Evolutionary conservation across 768 basidiomycete genomes (phyloP).

Genomic region (Collybia mongolica): DNA sequence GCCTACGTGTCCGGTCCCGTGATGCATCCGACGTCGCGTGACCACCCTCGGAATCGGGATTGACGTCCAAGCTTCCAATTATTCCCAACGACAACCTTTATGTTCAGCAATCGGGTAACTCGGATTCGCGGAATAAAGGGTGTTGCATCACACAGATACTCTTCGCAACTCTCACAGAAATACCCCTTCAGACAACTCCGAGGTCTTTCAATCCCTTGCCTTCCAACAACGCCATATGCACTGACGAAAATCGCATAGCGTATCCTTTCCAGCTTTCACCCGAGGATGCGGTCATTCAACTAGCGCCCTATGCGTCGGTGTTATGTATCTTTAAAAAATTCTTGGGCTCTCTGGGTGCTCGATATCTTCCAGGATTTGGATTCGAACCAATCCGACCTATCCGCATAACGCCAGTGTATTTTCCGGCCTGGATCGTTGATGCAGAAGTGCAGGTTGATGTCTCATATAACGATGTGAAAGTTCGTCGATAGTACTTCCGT

Average conservation of each 20-base stretch:
- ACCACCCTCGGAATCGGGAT: slow-evolving; percentile 5
- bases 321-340: slow-evolving; percentile 20
- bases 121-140: slow-evolving; percentile 9
- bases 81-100: slow-evolving; percentile 1
- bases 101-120: slow-evolving; percentile 15
- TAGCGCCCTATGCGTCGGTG: slow-evolving; percentile 32
- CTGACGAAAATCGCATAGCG: slow-evolving; percentile 27
- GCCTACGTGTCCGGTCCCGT: slow-evolving; percentile 17
- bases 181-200: slow-evolving; percentile 34
- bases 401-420: slow-evolving; percentile 53
- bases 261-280: slow-evolving; percentile 50
- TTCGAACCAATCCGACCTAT: slow-evolving; percentile 40
- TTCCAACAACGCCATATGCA: neutral
- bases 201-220: slow-evolving; percentile 22
- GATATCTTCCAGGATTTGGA: slow-evolving; percentile 35
- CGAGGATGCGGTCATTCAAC: slow-evolving; percentile 38
- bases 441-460: slow-evolving; percentile 46
- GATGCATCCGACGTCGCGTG: slow-evolving; percentile 11
- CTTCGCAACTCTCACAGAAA: slow-evolving; percentile 8
- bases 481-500: slow-evolving; percentile 2
- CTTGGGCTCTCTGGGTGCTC: slow-evolving; percentile 29
- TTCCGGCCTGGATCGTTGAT: slow-evolving; percentile 63
- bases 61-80: neutral
- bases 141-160: slow-evolving; percentile 5
- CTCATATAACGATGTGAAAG: slow-evolving; percentile 23